A percentile compares a stretch with the other conserved stretches of the same genome.
Conservation (phyloP, 1,139 yeast species). For the Candida albicans region DNA sequence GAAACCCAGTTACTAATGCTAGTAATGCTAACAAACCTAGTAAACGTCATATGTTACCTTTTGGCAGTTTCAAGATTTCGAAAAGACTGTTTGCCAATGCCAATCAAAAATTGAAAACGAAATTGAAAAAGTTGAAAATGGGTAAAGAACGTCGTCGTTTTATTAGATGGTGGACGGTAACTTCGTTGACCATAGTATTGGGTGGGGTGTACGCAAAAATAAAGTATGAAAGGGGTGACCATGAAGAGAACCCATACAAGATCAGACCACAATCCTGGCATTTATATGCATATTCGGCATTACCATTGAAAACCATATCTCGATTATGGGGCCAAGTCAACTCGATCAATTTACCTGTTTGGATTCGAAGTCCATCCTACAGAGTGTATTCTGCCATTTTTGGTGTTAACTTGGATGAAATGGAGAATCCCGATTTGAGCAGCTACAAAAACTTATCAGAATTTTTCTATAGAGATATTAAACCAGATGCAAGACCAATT, state of each 20-base stretch:
- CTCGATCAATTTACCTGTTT: constrained; percentile 77
- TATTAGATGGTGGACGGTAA: constrained; percentile 69
- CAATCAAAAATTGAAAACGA: constrained; percentile 35
- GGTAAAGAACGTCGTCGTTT: constrained; percentile 50
- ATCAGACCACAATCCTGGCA: constrained; percentile 79
- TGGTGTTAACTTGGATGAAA: constrained; percentile 88
- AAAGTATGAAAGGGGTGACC: constrained; percentile 39
- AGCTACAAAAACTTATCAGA: constrained; percentile 82
- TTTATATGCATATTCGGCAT: constrained; percentile 81
- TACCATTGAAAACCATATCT: constrained; percentile 89
- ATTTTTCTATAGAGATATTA: constrained; percentile 82
- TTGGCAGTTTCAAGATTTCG: constrained; percentile 20
- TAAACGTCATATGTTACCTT: constrained; percentile 5
- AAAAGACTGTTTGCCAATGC: constrained; percentile 41
- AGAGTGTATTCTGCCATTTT: constrained; percentile 74
- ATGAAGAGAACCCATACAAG: constrained; percentile 41
- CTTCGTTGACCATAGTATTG: constrained; percentile 62
- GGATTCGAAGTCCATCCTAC: constrained; percentile 86
- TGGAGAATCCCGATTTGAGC: constrained; percentile 76
- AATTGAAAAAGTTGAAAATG: constrained; percentile 39
- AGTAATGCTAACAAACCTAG: constrained; percentile 3
- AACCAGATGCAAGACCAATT: constrained; percentile 79
- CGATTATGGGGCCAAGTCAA: constrained; percentile 94
- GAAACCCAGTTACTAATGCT: constrained; percentile 15
- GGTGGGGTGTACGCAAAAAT: constrained; percentile 64